A percentile compares a stretch with the other conserved stretches of the same genome.
phyloP scores from a whole-genome alignment of 768 basidiomycete species.

The Hygrophoropsis aurantiaca region DNA sequence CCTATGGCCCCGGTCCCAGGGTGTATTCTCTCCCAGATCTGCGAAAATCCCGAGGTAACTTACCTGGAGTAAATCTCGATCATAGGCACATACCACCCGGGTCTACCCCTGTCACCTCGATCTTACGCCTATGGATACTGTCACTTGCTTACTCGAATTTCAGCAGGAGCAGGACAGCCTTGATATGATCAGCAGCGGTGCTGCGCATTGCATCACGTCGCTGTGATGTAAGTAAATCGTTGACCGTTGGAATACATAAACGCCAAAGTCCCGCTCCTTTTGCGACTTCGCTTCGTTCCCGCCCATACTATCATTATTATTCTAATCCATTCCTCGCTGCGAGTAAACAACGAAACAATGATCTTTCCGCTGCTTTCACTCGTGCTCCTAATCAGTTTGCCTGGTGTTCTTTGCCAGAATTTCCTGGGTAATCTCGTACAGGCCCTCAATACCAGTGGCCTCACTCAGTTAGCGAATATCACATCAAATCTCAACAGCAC shows the following conservation, averaged over 20 bases:
- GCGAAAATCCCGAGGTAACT: too few relatives aligned
- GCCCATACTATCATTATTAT: too few relatives aligned
- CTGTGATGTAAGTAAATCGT: constrained; percentile 1
- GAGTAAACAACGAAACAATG: too few relatives aligned
- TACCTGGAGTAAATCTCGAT: too few relatives aligned
- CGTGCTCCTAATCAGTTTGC: constrained; percentile 19
- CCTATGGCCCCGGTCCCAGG: too few relatives aligned
- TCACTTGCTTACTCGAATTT: too few relatives aligned
- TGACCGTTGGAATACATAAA: neutral
- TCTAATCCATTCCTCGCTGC: too few relatives aligned
- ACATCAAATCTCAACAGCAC: constrained; percentile 44
- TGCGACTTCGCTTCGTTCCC: too few relatives aligned
- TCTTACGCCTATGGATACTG: too few relatives aligned
- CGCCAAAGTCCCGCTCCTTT: neutral
- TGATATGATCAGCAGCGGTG: neutral
- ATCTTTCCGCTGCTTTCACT: constrained; percentile 7
- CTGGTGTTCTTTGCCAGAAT: constrained; percentile 31
- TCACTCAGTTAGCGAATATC: constrained; percentile 41
- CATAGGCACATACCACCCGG: too few relatives aligned
- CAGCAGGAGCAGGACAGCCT: neutral
- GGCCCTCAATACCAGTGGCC: constrained; percentile 38
- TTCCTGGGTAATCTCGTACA: constrained; percentile 32
- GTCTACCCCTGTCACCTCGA: too few relatives aligned
- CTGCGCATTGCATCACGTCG: constrained; percentile 31
- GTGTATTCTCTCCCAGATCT: too few relatives aligned